These are phyloP conservation scores for Monosporascus cannonballus DNA, from an alignment of 2,329 filamentous ascomycete genomes.

Conservation along the genomic window DNA sequence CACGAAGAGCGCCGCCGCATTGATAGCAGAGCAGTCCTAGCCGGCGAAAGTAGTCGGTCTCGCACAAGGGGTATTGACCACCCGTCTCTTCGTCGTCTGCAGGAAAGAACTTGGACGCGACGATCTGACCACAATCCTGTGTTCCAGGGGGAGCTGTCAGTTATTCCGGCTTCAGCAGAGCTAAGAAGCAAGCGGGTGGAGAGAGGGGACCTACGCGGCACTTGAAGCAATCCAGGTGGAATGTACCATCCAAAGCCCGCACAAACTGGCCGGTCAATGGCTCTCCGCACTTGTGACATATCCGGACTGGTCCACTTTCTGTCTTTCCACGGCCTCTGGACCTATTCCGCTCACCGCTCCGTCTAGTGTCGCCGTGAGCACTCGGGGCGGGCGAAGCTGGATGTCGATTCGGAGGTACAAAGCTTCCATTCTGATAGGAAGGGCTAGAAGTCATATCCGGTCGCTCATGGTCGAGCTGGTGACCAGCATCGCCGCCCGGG, in stretches of 20 bases:
- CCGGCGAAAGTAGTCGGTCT: constrained; percentile 94
- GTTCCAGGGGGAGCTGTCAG: constrained; percentile 12
- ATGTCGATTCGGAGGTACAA: constrained; percentile 21
- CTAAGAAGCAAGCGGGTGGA: constrained; percentile 3
- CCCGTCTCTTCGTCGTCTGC: constrained; percentile 83
- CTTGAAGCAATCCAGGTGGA: constrained; percentile 96
- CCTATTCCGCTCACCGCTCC: constrained; percentile 52
- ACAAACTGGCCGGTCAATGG: constrained; percentile 93
- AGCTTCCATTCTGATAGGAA: constrained; percentile 23
- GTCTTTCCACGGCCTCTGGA: constrained; percentile 49
- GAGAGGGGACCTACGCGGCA: constrained; percentile 65
- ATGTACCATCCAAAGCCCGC: constrained; percentile 85
- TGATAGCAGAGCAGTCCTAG: constrained; percentile 87
- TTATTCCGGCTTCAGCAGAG: constrained; percentile 4
- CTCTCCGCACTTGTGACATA: constrained; percentile 84
- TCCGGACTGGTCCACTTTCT: constrained; percentile 54
- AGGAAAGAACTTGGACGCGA: constrained; percentile 98
- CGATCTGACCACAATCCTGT: constrained; percentile 93
- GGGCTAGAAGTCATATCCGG: constrained; percentile 27
- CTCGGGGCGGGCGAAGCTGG: constrained; percentile 33
- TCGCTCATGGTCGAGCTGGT: constrained; percentile 27
- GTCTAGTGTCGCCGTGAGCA: constrained; percentile 38
- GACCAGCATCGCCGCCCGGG: constrained; percentile 18
- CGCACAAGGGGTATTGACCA: constrained; percentile 89
- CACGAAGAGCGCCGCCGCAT: constrained; percentile 85